These are phyloP conservation scores for Coemansia sp. DNA, from an alignment of 192 early-diverging fungal species.

Conservation along the genomic window DNA sequence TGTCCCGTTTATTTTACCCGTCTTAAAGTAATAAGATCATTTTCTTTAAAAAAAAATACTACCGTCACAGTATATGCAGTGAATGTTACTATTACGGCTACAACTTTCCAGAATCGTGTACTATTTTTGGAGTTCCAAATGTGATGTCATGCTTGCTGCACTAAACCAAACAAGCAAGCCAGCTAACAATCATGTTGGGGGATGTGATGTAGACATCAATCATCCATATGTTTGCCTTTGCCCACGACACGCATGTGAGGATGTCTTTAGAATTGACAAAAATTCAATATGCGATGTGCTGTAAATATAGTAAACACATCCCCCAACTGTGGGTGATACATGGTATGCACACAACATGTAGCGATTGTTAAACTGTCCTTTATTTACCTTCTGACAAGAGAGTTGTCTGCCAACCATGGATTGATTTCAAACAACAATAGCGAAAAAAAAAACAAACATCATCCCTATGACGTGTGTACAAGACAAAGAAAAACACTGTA, in stretches of 20 bases:
- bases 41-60: not conserved
- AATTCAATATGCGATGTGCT: too few species aligned
- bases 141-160: not conserved
- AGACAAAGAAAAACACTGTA: not conserved
- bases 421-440: not conserved
- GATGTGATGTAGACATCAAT: not conserved
- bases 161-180: not conserved
- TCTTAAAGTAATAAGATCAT: not conserved
- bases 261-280: not conserved
- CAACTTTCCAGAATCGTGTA: not conserved
- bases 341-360: not conserved
- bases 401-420: not conserved
- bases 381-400: not conserved
- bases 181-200: not conserved
- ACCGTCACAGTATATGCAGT: not conserved
- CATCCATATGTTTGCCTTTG: not conserved
- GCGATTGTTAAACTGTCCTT: not conserved
- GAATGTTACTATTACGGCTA: not conserved
- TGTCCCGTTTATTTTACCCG: not conserved
- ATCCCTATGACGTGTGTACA: not conserved
- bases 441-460: not conserved
- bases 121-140: not conserved
- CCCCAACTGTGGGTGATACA: too few species aligned
- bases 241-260: not conserved
- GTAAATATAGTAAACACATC: too few species aligned